phyloP scores from a whole-genome alignment of 495 filamentous ascomycete species.

The Talaromyces nanjingensis region DNA sequence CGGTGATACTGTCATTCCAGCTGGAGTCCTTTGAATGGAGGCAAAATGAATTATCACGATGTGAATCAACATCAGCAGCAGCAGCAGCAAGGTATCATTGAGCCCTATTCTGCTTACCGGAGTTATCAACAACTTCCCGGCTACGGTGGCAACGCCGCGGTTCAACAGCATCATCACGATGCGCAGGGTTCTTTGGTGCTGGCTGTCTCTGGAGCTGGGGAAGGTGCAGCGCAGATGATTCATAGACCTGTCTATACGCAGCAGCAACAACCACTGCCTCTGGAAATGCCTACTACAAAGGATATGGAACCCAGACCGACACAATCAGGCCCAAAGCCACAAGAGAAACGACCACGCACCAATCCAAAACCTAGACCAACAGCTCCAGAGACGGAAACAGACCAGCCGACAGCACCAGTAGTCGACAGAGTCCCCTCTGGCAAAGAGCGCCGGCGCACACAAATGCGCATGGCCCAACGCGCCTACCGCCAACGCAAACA shows the following conservation, averaged over 20 bases:
- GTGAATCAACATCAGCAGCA: neutral
- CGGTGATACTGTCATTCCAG: neutral
- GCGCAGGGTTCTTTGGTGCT: neutral
- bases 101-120: neutral
- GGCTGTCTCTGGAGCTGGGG: neutral
- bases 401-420: neutral
- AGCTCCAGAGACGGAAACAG: neutral
- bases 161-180: neutral
- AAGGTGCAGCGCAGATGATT: neutral
- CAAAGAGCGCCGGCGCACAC: slow-evolving; percentile 66
- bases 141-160: neutral
- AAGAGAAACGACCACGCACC: neutral
- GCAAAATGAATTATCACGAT: neutral
- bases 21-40: neutral
- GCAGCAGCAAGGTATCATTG: neutral
- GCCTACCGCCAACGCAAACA: slow-evolving; percentile 74
- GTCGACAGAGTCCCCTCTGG: neutral
- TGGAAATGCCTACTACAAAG: neutral
- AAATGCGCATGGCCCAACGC: slow-evolving; percentile 79
- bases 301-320: neutral
- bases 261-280: neutral
- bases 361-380: neutral
- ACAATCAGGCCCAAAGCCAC: neutral
- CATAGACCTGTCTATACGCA: neutral
- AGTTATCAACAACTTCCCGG: neutral